These are phyloP conservation scores for Amanita thiersii DNA, from an alignment of 768 basidiomycete species.

Conservation along the genomic window DNA sequence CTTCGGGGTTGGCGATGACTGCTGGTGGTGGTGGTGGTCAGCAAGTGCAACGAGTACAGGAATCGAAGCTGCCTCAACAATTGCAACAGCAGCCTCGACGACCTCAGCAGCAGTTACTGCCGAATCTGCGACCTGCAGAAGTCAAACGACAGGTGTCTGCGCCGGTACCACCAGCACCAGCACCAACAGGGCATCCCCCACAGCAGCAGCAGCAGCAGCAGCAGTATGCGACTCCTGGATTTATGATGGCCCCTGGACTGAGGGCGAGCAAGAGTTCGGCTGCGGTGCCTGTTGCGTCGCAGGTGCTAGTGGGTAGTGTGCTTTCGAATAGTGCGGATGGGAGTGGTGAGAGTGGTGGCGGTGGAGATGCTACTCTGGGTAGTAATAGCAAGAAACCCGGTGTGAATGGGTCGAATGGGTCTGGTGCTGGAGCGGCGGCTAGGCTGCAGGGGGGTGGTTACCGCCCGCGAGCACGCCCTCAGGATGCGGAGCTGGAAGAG, in stretches of 20 bases:
- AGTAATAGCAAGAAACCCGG: background rate
- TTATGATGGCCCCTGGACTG: conserved; percentile 24
- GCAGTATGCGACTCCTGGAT: background rate
- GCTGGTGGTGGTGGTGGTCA: conserved; percentile 9
- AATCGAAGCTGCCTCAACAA: background rate
- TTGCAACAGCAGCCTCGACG: conserved; percentile 9
- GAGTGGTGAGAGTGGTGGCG: conserved; percentile 1
- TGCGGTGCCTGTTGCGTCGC: conserved; percentile 47
- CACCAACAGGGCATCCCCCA: background rate
- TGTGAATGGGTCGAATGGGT: background rate
- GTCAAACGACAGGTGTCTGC: background rate
- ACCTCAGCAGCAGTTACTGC: conserved; percentile 8
- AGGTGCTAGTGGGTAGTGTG: conserved; percentile 16
- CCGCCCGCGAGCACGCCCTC: conserved; percentile 57
- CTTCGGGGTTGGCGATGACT: conserved; percentile 14
- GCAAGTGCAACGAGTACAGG: conserved; percentile 3
- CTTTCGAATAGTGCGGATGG: conserved; percentile 6
- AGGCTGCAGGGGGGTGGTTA: conserved; percentile 35
- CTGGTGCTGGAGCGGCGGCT: conserved; percentile 6
- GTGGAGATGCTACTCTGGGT: background rate
- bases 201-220: background rate
- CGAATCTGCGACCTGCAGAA: background rate
- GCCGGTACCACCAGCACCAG: background rate
- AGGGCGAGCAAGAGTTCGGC: conserved; percentile 48
- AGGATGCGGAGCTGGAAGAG: conserved; percentile 63